Conservation (phyloP, 768 basidiomycete genomes). For the Lactarius deliciosus region DNA sequence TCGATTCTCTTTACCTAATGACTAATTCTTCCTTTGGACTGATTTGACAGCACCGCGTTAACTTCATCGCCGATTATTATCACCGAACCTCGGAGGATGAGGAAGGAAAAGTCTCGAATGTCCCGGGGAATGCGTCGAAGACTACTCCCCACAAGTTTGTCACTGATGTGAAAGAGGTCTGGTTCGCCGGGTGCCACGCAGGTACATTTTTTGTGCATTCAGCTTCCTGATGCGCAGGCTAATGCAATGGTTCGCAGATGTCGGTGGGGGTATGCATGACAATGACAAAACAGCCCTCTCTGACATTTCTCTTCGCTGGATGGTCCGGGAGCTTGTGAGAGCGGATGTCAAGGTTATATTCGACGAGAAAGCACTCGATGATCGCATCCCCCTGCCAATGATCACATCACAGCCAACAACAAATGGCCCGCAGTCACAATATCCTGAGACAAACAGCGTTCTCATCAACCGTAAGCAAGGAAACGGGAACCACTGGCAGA, state of each 20-base stretch:
- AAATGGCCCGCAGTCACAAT: background rate
- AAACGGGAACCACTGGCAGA: background rate
- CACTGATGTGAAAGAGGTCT: conserved; percentile 19
- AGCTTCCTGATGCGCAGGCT: background rate
- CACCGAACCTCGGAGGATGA: conserved; percentile 38
- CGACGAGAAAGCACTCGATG: conserved; percentile 3
- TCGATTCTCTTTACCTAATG: background rate
- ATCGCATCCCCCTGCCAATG: background rate
- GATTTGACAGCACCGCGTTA: conserved; percentile 53
- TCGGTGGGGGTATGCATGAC: conserved; percentile 18
- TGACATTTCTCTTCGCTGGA: conserved; percentile 25
- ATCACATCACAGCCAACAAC: background rate
- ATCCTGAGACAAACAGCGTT: background rate
- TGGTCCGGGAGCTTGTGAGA: conserved; percentile 22
- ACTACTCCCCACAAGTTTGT: too few relatives aligned
- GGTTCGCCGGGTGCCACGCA: conserved; percentile 19
- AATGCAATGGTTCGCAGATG: conserved; percentile 8
- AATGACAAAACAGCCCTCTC: conserved; percentile 1
- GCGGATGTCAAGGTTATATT: background rate
- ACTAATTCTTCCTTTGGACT: background rate
- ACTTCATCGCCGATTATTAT: conserved; percentile 61
- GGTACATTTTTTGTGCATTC: background rate
- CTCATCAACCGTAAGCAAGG: background rate
- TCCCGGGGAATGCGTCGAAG: background rate
- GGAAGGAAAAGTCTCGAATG: background rate